Conservation (phyloP, 345 rosid species). For the Leavenworthia alabamica region DNA sequence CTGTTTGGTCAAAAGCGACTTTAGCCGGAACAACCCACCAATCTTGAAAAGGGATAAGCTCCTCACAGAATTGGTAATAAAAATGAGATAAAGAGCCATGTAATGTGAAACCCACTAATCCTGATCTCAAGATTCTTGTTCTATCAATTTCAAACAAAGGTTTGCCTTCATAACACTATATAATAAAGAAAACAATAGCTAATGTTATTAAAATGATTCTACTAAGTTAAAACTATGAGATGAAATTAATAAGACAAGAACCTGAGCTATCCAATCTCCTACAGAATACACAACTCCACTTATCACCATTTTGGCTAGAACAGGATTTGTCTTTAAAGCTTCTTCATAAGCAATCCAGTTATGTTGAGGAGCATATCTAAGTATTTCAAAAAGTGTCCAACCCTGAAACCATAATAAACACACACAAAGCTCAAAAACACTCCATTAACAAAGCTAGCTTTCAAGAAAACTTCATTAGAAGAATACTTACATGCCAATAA, state of each 20-base stretch:
- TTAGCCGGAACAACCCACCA: slow-evolving; percentile 99
- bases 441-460: no score
- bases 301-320: slow-evolving; percentile 86
- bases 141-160: slow-evolving; percentile 82
- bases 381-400: slow-evolving; percentile 82
- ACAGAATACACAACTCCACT: slow-evolving; percentile 88
- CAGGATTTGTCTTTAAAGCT: slow-evolving; percentile 72
- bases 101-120: slow-evolving; percentile 85
- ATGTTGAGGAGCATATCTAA: slow-evolving; percentile 94
- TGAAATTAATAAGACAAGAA: slow-evolving; percentile 17
- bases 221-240: neutral
- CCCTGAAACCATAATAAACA: slow-evolving; percentile 42
- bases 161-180: slow-evolving; percentile 84
- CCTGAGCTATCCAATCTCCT: slow-evolving; percentile 99
- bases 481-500: slow-evolving; percentile 99
- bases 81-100: slow-evolving; percentile 92
- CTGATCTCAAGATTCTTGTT: slow-evolving; percentile 80
- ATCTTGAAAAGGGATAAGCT: slow-evolving; percentile 73
- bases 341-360: slow-evolving; percentile 96
- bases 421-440: neutral
- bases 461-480: no score
- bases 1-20: slow-evolving; percentile 82
- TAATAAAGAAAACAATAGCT: neutral
- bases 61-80: slow-evolving; percentile 90
- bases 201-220: neutral